phyloP scores from a whole-genome alignment of 176 grass and related monocot genomes.

The Dendrocalamus sinicus region DNA sequence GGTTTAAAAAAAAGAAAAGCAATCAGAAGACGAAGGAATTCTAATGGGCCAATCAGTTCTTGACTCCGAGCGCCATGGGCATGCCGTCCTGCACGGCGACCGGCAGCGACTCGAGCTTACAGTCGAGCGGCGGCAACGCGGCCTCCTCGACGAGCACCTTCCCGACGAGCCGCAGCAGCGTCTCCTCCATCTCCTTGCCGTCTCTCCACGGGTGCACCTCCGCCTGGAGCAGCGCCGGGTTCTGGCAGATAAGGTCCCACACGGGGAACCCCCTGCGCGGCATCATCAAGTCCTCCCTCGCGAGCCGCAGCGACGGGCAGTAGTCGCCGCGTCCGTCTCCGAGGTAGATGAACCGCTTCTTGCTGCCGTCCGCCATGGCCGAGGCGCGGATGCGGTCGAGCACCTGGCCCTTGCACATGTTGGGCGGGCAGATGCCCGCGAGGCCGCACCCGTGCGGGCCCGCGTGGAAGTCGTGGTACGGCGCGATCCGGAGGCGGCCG shows the following conservation, averaged over 20 bases:
- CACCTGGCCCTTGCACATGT: slow-evolving; percentile 91
- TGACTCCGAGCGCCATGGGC: slow-evolving; percentile 65
- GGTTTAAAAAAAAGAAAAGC: too few relatives aligned
- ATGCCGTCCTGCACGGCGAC: slow-evolving; percentile 47
- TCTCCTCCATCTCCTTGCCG: slow-evolving; percentile 61
- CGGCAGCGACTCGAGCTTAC: slow-evolving; percentile 62
- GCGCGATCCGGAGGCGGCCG: slow-evolving; percentile 68
- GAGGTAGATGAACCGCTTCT: slow-evolving; percentile 74
- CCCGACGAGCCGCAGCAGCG: slow-evolving; percentile 59
- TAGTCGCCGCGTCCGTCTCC: slow-evolving; percentile 88
- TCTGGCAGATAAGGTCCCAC: slow-evolving; percentile 71
- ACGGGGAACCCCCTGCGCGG: slow-evolving; percentile 74
- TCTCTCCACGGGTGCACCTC: slow-evolving; percentile 82
- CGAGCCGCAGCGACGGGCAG: slow-evolving; percentile 71
- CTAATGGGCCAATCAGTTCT: slow-evolving; percentile 42
- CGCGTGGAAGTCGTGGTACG: slow-evolving; percentile 60
- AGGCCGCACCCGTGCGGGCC: slow-evolving; percentile 66
- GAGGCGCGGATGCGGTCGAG: slow-evolving; percentile 60
- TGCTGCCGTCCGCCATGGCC: not conserved
- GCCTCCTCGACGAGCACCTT: slow-evolving; percentile 39
- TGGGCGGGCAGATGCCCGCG: slow-evolving; percentile 69
- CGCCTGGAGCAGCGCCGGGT: slow-evolving; percentile 55
- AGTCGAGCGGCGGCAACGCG: slow-evolving; percentile 43
- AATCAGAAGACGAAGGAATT: not conserved
- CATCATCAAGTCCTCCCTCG: slow-evolving; percentile 67